Evolutionary conservation across 2,329 filamentous ascomycete species (phyloP).

Genomic region (Fulvia fulva): DNA sequence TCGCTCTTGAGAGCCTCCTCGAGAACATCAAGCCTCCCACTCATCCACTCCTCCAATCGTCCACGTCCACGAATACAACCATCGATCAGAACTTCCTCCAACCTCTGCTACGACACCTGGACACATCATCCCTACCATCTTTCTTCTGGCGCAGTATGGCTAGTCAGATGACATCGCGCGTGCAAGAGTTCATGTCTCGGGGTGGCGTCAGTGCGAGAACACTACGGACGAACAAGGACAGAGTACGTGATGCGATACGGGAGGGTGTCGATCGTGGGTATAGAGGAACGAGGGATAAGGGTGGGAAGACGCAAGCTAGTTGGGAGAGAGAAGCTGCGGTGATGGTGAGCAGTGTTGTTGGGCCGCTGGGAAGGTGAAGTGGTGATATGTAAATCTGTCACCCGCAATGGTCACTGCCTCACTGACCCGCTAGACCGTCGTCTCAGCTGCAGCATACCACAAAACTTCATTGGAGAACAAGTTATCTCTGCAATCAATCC

Average conservation of each 20-base stretch:
- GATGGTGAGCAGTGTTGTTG: conserved; percentile 82
- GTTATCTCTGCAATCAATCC: too few relatives aligned
- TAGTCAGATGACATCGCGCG: conserved; percentile 67
- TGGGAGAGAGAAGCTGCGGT: conserved; percentile 94
- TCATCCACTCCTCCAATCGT: conserved; percentile 59
- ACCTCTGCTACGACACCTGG: conserved; percentile 66
- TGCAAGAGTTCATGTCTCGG: conserved; percentile 77
- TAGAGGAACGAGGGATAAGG: conserved; percentile 35
- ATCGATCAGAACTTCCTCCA: conserved; percentile 58
- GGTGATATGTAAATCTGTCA: not conserved
- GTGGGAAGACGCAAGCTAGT: conserved; percentile 43
- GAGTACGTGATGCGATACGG: conserved; percentile 70
- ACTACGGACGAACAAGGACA: conserved; percentile 68
- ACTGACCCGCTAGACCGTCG: too few relatives aligned
- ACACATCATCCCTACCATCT: conserved; percentile 79
- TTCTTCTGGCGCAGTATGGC: conserved; percentile 94
- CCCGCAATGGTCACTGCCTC: too few relatives aligned
- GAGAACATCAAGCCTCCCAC: conserved; percentile 61
- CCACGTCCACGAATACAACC: not conserved
- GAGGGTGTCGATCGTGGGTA: conserved; percentile 76
- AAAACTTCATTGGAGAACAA: too few relatives aligned
- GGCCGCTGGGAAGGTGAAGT: conserved; percentile 37
- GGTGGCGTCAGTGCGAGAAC: conserved; percentile 82
- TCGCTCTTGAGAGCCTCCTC: conserved; percentile 79
- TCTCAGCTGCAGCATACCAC: too few relatives aligned